phyloP scores from a whole-genome alignment of 2,329 filamentous ascomycete genomes.

The Apiospora sp. region DNA sequence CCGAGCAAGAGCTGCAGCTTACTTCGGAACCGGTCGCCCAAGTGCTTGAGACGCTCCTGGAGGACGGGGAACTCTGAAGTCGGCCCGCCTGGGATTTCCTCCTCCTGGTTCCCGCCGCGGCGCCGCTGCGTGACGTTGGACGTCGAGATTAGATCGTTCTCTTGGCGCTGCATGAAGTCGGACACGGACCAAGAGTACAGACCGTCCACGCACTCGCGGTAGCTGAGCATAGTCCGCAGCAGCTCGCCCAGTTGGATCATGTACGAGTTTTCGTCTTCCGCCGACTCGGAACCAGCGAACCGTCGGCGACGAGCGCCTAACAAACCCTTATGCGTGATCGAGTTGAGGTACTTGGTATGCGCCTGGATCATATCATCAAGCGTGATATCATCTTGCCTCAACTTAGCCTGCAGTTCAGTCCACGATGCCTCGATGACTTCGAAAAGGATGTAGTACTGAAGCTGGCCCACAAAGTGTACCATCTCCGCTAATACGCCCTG shows the following conservation, averaged over 20 bases:
- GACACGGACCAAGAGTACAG: conserved; percentile 95
- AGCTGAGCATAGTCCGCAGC: conserved; percentile 90
- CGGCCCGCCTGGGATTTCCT: conserved; percentile 63
- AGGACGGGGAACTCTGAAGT: conserved; percentile 74
- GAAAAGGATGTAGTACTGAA: conserved; percentile 98
- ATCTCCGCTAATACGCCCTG: conserved; percentile 92
- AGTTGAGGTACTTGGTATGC: conserved; percentile 88
- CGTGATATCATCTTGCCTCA: conserved; percentile 86
- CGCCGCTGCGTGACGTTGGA: conserved; percentile 38
- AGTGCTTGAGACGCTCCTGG: conserved; percentile 73
- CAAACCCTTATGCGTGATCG: conserved; percentile 95
- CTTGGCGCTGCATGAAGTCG: conserved; percentile 92
- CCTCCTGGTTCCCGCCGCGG: conserved; percentile 35
- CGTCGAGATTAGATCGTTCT: conserved; percentile 68
- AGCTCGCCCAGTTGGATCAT: conserved; percentile 92
- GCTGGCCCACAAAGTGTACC: conserved; percentile 96
- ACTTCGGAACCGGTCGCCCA: conserved; percentile 79
- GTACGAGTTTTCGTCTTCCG: conserved; percentile 79
- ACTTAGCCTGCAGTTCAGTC: conserved; percentile 85
- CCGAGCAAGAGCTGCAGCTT: conserved; percentile 84
- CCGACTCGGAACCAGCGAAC: conserved; percentile 54
- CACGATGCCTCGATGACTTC: conserved; percentile 98
- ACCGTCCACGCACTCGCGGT: conserved; percentile 91
- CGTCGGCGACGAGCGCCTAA: conserved; percentile 73
- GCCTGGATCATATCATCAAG: conserved; percentile 94